A percentile compares a stretch with the other conserved stretches of the same genome.
These are phyloP conservation scores for carrot (Daucus carota) DNA, from an alignment of 129 eudicot genomes.

Conservation along the genomic window DH1_v3.0 NC_030389.2:42071001-42071500, in stretches of 20 bases:
- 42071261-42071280: conserved; percentile 66
- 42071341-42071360: conserved; percentile 56
- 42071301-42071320: conserved; percentile 74
- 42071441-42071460: conserved; percentile 42
- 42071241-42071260: conserved; percentile 55
- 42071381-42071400: conserved; percentile 47
- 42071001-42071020: not conserved
- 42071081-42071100: conserved; percentile 55
- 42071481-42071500: conserved; percentile 56
- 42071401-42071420: conserved; percentile 37
- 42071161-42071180: conserved; percentile 12
- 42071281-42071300: conserved; percentile 87
- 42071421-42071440: conserved; percentile 59
- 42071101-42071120: conserved; percentile 55
- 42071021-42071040: not conserved
- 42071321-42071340: conserved; percentile 75
- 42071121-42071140: conserved; percentile 70
- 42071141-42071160: conserved; percentile 25
- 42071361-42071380: conserved; percentile 69
- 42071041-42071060: not conserved
- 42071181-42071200: conserved; percentile 42
- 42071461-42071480: conserved; percentile 51
- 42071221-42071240: conserved; percentile 39
- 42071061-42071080: conserved; percentile 39
- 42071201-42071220: conserved; percentile 48